Evolutionary conservation across 495 filamentous ascomycete species (phyloP).

Genomic region (Daldinia vernicosa): DNA sequence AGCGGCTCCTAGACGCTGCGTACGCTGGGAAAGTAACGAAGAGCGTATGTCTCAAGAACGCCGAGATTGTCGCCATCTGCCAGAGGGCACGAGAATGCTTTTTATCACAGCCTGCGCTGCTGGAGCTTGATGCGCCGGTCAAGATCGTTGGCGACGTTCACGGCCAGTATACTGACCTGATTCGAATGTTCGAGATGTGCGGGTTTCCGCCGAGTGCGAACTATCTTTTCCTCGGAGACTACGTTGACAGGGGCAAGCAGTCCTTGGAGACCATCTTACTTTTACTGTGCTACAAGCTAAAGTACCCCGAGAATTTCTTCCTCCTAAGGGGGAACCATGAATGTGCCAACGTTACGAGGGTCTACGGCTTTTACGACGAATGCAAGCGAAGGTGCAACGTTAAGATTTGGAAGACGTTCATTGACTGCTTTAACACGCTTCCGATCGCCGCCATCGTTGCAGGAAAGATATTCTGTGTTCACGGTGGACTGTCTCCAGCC

Average conservation of each 20-base stretch:
- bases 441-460: constrained; percentile 97
- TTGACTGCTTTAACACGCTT: constrained; percentile 96
- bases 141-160: constrained; percentile 99
- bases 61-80: constrained; percentile 94
- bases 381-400: constrained; percentile 98
- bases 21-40: constrained; percentile 98
- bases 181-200: constrained; percentile 99
- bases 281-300: constrained; percentile 97
- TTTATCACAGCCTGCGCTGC: constrained; percentile 86
- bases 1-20: constrained; percentile 88
- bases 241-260: constrained; percentile 98
- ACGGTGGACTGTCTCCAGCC: constrained; percentile 92
- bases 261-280: constrained; percentile 96
- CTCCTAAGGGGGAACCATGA: constrained; percentile 96
- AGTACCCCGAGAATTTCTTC: constrained; percentile 99
- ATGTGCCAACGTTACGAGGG: constrained; percentile 96
- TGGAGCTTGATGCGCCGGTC: constrained; percentile 94
- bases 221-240: constrained; percentile 96
- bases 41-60: constrained; percentile 95
- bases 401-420: constrained; percentile 99
- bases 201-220: constrained; percentile 94
- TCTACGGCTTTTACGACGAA: constrained; percentile 99
- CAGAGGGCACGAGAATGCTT: constrained; percentile 86
- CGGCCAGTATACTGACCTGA: constrained; percentile 96
- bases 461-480: constrained; percentile 98